Evolutionary conservation across 306 rosid genomes (phyloP).

Genomic region (Alnus glutinosa): DNA sequence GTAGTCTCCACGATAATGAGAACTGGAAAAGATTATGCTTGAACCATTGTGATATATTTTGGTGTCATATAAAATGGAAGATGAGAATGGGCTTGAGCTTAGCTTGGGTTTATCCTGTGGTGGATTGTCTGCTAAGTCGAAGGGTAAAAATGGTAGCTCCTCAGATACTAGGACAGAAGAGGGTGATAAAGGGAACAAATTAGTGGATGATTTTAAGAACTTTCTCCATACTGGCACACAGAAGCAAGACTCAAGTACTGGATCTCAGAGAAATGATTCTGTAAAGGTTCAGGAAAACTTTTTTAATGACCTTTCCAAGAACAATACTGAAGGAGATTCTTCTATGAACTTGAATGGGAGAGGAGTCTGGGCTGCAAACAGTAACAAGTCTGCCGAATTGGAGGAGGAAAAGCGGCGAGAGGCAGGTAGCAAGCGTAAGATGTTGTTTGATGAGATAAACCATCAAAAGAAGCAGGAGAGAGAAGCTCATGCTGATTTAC

Average conservation of each 20-base stretch:
- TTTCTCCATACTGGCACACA: conserved; percentile 63
- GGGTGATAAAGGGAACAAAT: conserved; percentile 67
- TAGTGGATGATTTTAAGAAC: conserved; percentile 74
- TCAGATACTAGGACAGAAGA: conserved; percentile 60
- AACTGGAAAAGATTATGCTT: conserved; percentile 22
- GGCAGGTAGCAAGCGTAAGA: conserved; percentile 58
- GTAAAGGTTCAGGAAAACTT: conserved; percentile 74
- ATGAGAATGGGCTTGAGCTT: conserved; percentile 92
- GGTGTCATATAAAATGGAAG: conserved; percentile 62
- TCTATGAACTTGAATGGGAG: conserved; percentile 65
- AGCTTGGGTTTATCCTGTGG: conserved; percentile 91
- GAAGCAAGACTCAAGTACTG: conserved; percentile 62
- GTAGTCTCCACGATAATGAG: conserved; percentile 19
- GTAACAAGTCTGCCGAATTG: conserved; percentile 45
- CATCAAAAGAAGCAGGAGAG: conserved; percentile 71
- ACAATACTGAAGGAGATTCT: conserved; percentile 50
- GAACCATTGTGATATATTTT: conserved; percentile 26
- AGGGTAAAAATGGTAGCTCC: conserved; percentile 73
- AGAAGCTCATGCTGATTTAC: conserved; percentile 57
- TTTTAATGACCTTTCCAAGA: conserved; percentile 82
- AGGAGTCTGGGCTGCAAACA: conserved; percentile 63
- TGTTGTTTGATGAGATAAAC: conserved; percentile 62
- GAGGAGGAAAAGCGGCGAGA: conserved; percentile 71
- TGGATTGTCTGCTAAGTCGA: conserved; percentile 73
- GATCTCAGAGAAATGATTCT: conserved; percentile 54